Percentiles rank a stretch among this genome's conserved stretches.
These are phyloP conservation scores for Capsella bursapastoris DNA, from an alignment of 345 rosid species.

Conservation along the genomic window DNA sequence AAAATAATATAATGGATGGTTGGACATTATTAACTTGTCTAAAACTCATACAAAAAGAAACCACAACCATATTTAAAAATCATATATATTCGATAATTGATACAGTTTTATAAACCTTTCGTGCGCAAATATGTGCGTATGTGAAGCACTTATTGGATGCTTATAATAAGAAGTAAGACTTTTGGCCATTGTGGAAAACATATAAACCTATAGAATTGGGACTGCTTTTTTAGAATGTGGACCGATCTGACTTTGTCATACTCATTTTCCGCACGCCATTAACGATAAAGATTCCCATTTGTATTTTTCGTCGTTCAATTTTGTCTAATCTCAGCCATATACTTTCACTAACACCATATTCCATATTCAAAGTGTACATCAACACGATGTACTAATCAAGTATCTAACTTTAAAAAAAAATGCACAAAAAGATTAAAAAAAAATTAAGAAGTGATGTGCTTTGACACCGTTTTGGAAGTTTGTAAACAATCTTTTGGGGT, in stretches of 20 bases:
- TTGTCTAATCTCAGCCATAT: constrained; percentile 13
- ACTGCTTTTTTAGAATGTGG: constrained; percentile 42
- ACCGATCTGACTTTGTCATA: constrained; percentile 42
- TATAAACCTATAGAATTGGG: constrained; percentile 41
- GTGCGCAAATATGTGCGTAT: constrained; percentile 11
- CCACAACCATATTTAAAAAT: constrained; percentile 8
- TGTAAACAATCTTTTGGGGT: background rate
- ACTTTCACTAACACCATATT: constrained; percentile 1
- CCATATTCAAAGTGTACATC: background rate
- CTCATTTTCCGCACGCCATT: constrained; percentile 41
- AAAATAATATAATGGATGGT: constrained; percentile 7
- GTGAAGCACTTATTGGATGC: background rate
- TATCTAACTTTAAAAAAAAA: background rate
- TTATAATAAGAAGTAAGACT: constrained; percentile 29
- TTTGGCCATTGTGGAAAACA: constrained; percentile 21
- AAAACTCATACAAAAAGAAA: background rate
- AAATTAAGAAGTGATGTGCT: background rate
- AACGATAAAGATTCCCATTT: constrained; percentile 34
- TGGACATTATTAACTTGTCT: background rate
- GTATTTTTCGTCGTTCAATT: constrained; percentile 13
- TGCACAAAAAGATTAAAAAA: background rate
- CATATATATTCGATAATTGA: background rate
- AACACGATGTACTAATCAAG: background rate
- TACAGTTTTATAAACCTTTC: background rate
- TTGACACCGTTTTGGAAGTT: background rate